Percentiles rank a stretch among this genome's conserved stretches.
Conservation (phyloP, 2,329 filamentous ascomycete species). For the Bretziella fagacearum region DNA sequence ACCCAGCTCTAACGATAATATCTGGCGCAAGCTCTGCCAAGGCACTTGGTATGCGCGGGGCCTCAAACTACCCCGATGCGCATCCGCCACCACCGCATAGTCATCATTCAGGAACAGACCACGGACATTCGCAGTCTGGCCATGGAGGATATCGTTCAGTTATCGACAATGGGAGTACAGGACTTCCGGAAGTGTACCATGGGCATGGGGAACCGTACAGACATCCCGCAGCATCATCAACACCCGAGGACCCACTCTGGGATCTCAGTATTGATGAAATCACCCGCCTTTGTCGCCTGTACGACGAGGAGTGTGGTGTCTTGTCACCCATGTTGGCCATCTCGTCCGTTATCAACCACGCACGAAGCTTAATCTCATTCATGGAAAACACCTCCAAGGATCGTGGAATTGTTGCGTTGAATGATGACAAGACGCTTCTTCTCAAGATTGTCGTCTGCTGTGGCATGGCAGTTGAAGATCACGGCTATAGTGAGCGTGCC, state of each 20-base stretch:
- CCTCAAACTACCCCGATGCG: slow-evolving; percentile 7
- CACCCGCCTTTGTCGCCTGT: slow-evolving; percentile 57
- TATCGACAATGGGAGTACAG: slow-evolving; percentile 10
- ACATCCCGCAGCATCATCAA: slow-evolving; percentile 1
- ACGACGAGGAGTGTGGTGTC: slow-evolving; percentile 78
- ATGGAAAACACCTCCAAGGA: slow-evolving; percentile 36
- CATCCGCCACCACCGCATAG: slow-evolving; percentile 10
- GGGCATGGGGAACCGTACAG: slow-evolving; percentile 4
- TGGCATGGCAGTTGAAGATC: slow-evolving; percentile 59
- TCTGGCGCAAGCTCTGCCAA: slow-evolving; percentile 12
- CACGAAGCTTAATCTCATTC: slow-evolving; percentile 51
- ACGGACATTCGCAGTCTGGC: slow-evolving; percentile 12
- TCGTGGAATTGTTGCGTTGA: slow-evolving; percentile 24
- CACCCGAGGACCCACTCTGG: slow-evolving; percentile 57
- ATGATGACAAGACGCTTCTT: slow-evolving; percentile 42
- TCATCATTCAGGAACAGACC: slow-evolving; percentile 12
- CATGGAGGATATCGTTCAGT: slow-evolving; percentile 10
- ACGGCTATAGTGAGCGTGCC: slow-evolving; percentile 61
- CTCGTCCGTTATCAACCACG: slow-evolving; percentile 51
- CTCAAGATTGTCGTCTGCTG: slow-evolving; percentile 74
- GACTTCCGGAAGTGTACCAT: slow-evolving; percentile 3
- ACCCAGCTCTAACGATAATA: slow-evolving; percentile 11
- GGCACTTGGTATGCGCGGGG: slow-evolving; percentile 5
- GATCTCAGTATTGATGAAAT: slow-evolving; percentile 63
- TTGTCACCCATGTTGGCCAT: slow-evolving; percentile 84